Evolutionary conservation across 2,329 filamentous ascomycete genomes (phyloP), one percentile per base, ranked within the genome.

Genomic region (Aureobasidium namibiae): DNA sequence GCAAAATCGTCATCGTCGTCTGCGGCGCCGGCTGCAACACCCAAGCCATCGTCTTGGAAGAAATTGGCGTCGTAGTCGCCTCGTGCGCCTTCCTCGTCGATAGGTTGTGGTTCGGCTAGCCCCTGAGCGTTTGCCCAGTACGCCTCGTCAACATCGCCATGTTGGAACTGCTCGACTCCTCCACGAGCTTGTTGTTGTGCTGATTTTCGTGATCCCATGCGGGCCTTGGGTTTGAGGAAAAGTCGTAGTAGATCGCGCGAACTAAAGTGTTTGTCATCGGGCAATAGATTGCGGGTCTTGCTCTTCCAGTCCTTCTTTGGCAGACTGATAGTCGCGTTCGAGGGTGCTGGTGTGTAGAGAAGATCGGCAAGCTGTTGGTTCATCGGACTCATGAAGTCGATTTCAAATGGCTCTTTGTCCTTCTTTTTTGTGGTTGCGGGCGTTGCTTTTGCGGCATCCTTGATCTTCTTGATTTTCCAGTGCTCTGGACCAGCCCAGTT

Each of bases 401-500:
- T 95, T 69, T 94, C 88, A 69, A 99, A 99, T 0, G 89, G 88
- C 69, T 96, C 92, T 74, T 96, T 99, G 72, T 97, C 94, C 73
- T 96, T 97, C 63, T 91, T 84, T 67, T 86, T 84, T 63, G 86
- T 68, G 72, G 82, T 67, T 67, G 75, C 73, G 33, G 75, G 76
- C 14, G 82, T 78, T 9, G 81, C 77, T 72, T 92, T 91, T 67
- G 72, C 78, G 14, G 71, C 74, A 59, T 85, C 82, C 67, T 97
- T 97, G 73, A 99, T 94, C 69, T 91, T 90, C 63, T 89, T 83
- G 69, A 99, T 97, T 65, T 92, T 87, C 94, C 94, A 99, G 74
- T 99, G 94, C 72, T 97, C 94, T n/a, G 94, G 92, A 50, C 91
- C 95, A 6, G 88, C 87, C 92, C 94, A 99, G 68, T 96, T 96